Percentiles rank a stretch among this genome's conserved stretches.
Conservation (phyloP, 495 filamentous ascomycete genomes). For the Xanthoparmelia taractica region DNA sequence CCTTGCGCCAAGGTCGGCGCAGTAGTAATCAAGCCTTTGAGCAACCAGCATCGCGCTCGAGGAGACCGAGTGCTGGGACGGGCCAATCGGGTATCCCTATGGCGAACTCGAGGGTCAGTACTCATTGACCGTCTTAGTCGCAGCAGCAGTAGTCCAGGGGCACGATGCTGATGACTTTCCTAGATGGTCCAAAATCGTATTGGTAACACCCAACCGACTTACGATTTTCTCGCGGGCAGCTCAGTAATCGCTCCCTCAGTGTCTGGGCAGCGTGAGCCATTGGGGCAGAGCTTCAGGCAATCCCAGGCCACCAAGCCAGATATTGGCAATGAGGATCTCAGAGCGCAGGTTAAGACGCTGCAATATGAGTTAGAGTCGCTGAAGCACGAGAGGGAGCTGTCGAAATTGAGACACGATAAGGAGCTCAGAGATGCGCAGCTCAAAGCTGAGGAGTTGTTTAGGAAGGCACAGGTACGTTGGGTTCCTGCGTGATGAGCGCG, state of each 20-base stretch:
- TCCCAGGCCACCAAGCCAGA: conserved; percentile 29
- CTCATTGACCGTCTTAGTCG: background rate
- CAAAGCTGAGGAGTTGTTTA: conserved; percentile 75
- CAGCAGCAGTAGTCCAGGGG: background rate
- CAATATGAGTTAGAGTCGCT: conserved; percentile 64
- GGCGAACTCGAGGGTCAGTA: conserved; percentile 27
- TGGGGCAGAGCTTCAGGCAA: conserved; percentile 35
- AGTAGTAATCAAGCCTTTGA: conserved; percentile 15
- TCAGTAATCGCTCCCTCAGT: conserved; percentile 28
- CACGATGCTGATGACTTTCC: conserved; percentile 1
- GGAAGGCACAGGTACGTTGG: conserved; percentile 57
- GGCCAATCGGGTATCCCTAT: conserved; percentile 23
- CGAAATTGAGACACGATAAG: conserved; percentile 67
- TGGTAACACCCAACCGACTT: conserved; percentile 48
- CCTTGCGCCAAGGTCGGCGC: conserved; percentile 23
- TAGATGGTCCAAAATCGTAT: conserved; percentile 25
- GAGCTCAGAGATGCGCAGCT: conserved; percentile 68
- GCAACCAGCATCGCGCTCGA: conserved; percentile 5
- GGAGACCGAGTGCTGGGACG: conserved; percentile 13
- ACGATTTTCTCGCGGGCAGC: conserved; percentile 53
- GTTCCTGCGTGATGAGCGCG: background rate
- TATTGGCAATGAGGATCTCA: conserved; percentile 53
- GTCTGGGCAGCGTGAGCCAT: conserved; percentile 19
- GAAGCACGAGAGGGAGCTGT: conserved; percentile 79
- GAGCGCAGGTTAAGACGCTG: conserved; percentile 59